A percentile compares a stretch with the other conserved stretches of the same genome.
Conservation (phyloP, 305 asterid species). For the Solanum hybrid region DNA sequence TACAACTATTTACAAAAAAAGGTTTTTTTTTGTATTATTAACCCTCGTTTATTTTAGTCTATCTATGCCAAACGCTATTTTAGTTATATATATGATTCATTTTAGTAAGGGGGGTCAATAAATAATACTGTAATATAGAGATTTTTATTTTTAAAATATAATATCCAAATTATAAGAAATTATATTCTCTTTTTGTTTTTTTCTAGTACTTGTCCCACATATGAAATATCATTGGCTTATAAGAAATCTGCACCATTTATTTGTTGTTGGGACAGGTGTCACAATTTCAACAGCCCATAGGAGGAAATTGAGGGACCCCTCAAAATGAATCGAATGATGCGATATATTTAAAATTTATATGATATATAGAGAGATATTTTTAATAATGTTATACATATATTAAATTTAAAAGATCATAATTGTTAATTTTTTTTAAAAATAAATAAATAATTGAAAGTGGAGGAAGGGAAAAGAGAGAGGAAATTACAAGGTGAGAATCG, state of each 20-base stretch:
- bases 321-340: no score
- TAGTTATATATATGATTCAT: neutral
- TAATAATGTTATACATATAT: neutral
- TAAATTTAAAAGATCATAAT: no score
- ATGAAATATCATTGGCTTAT: neutral
- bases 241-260: neutral
- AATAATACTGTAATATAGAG: no score
- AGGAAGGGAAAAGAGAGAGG: no score
- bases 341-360: neutral
- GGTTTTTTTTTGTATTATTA: no score
- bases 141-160: no score
- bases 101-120: no score
- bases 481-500: neutral
- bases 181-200: neutral
- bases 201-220: neutral
- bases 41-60: neutral
- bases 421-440: no score
- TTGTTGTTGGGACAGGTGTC: no score
- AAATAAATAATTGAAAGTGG: no score
- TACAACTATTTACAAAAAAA: no score
- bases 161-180: neutral
- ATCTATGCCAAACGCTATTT: neutral
- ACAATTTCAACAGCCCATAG: no score
- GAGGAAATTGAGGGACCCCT: neutral
- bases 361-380: neutral